Base-by-base conservation (phyloP, 306 rosid species). In the Glycine soja region DNA sequence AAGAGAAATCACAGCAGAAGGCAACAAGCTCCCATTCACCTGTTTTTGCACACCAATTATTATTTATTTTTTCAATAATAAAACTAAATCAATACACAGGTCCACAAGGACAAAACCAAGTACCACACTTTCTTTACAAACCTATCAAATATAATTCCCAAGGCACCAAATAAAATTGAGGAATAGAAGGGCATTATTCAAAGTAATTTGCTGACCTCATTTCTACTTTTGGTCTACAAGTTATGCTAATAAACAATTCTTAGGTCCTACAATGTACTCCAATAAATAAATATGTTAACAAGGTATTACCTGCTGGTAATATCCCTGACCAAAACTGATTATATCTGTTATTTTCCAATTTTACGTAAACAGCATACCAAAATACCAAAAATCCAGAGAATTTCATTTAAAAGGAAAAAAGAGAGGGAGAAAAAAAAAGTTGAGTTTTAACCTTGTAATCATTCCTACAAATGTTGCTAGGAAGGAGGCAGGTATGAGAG, bases 21-120 rank as follows among this genome's bases (percentile, higher is more conserved):
- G 99, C 87, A 95, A 84, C 80, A 95, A 91, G 87, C 99, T 95
- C 51, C 99, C 99, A 47, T 90, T 95, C 74, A 95, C 97, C 98
- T 95, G 94, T 79, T 80, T 75, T 80, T 77, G 70, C 84, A 59
- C 48, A 65, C 69, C 64, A 64, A 57, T 34, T 81, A 63, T 80
- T 52, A 52, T 11, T 68, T 73, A 70, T 2, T 54, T 32, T 61
- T 67, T n/a, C 66, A 51, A 24, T 65, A 18, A 61, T 56, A 67
- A 18, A 58, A 4, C 57, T 43, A 46, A 48, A 30, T 54, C 18
- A 30, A n/a, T n/a, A 4, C 61, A 16, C 42, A 51, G 75, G 52
- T 58, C 45, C 71, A 53, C 70, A 79, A 34, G 24, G 59, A 83
- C 30, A 61, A 82, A 82, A 85, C 51, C 63, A 80, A 68, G 48